Conservation (phyloP, 345 rosid genomes). For the thale cress (Arabidopsis thaliana) region TAIR10.1 NC_003074.8:8676001-8676500, state of each 20-base stretch:
- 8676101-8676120: slow-evolving; percentile 11
- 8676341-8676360: slow-evolving; percentile 97
- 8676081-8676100: background rate
- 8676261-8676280: slow-evolving; percentile 12
- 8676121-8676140: slow-evolving; percentile 76
- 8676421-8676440: slow-evolving; percentile 52
- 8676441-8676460: slow-evolving; percentile 64
- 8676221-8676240: slow-evolving; percentile 86
- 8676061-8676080: background rate
- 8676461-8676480: slow-evolving; percentile 56
- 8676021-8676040: background rate
- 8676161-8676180: slow-evolving; percentile 93
- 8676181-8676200: slow-evolving; percentile 90
- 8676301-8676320: slow-evolving; percentile 81
- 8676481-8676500: slow-evolving; percentile 9
- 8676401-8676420: slow-evolving; percentile 68
- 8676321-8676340: slow-evolving; percentile 96
- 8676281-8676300: background rate
- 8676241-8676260: slow-evolving; percentile 14
- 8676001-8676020: background rate
- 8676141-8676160: slow-evolving; percentile 72
- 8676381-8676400: slow-evolving; percentile 94
- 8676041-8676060: slow-evolving; percentile 1
- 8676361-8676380: slow-evolving; percentile 96
- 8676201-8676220: slow-evolving; percentile 98